Base-by-base conservation (phyloP, 495 filamentous ascomycete genomes). In the Cryomyces antarcticus region DNA sequence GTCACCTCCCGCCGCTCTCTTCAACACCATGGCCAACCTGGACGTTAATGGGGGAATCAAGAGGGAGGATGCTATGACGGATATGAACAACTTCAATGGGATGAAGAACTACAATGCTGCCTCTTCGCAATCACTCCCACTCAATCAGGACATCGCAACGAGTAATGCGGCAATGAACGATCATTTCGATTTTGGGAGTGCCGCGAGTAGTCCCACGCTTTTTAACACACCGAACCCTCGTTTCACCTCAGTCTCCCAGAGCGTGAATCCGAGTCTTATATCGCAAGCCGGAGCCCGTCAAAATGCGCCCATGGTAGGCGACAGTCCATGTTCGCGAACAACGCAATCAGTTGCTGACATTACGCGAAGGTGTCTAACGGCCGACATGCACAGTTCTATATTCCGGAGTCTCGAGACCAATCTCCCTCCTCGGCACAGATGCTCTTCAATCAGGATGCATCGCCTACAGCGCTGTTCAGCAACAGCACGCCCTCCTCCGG, bases 141-240 rank as follows among this genome's bases (percentile, higher is more conserved):
- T 51, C 37, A 51, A 49, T 27, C 47, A 46, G 48, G 66, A 71
- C 43, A 53, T 70, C 41, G 66, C 70, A 46, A 65, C 66, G 31
- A 76, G 65, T 52, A 73, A 77, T 55, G 68, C 64, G 41, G 64
- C 63, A 3, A 78, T 81, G 75, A 68, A 73, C 49, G 64, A 70
- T 31, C 67, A 71, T 24, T 80, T 81, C 50, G 74, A 80, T 49
- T 80, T 82, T 53, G 74, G 78, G 28, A 77, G 75, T 49, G 75
- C 75, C 11, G 71, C 74, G 0, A 77, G 69, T 52, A 82, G 73
- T 46, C 77, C 80, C 10, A 73, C 63, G 49, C 62, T 68, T 29
- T 58, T 72, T 49, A 36, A 36, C 33, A 36, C 9, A 13, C 33
- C 12, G 9, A 36, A 36, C 12, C 33, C 9, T 13, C 9, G 33